phyloP scores from a whole-genome alignment of 73 alveolate genomes.

The Paramecium octaurelia region DNA sequence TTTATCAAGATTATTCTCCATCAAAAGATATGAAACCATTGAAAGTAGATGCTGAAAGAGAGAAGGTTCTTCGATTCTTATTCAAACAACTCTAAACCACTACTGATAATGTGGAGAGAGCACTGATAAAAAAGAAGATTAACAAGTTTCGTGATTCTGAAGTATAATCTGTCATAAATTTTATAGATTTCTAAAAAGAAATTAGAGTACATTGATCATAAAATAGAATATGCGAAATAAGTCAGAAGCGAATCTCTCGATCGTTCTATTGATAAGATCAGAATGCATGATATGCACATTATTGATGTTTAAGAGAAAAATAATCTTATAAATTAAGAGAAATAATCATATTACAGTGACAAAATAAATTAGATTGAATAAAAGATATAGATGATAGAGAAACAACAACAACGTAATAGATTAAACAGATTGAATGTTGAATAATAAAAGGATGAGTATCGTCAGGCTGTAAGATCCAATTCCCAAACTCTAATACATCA shows the following conservation, averaged over 20 bases:
- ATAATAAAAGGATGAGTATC: not conserved
- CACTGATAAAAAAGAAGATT: not conserved
- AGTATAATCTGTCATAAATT: not conserved
- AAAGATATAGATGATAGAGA: not conserved
- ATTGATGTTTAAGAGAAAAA: not conserved
- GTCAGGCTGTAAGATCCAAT: not conserved
- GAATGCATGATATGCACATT: constrained; percentile 30
- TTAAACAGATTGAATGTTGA: not conserved
- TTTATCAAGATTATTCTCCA: constrained; percentile 27
- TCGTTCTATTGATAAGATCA: constrained; percentile 30
- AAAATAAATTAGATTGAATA: not conserved
- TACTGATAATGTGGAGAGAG: not conserved
- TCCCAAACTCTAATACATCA: not conserved
- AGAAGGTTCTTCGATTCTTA: not conserved
- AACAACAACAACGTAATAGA: not conserved
- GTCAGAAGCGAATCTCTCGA: not conserved
- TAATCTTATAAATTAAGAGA: not conserved
- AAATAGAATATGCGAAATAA: not conserved
- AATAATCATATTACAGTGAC: not conserved
- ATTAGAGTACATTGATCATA: not conserved
- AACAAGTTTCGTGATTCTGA: not conserved
- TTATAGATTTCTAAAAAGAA: not conserved
- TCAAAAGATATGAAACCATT: not conserved
- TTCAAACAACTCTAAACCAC: not conserved
- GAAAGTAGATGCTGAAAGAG: constrained; percentile 16